phyloP scores from a whole-genome alignment of 2,329 filamentous ascomycete species.

The Xylaria sp. region DNA sequence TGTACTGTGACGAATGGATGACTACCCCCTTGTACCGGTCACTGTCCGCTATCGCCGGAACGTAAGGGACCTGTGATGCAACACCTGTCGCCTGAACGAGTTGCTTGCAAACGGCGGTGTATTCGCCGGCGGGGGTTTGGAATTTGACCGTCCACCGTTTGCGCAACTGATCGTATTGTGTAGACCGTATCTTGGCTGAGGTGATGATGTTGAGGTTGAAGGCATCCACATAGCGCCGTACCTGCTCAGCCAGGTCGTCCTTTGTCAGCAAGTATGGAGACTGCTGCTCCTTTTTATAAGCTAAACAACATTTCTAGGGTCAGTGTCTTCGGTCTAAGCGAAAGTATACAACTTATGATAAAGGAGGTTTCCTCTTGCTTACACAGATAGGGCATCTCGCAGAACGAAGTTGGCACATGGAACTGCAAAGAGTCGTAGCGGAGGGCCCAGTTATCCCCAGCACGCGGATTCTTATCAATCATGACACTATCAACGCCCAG shows the following conservation, averaged over 20 bases:
- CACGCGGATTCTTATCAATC: conserved; percentile 38
- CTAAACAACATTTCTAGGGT: conserved; percentile 1
- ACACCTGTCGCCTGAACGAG: conserved; percentile 34
- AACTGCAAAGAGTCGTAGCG: conserved; percentile 45
- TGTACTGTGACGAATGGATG: conserved; percentile 32
- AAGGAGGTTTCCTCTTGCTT: conserved; percentile 5
- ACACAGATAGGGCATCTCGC: conserved; percentile 41
- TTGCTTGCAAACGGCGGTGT: conserved; percentile 23
- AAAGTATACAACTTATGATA: background rate
- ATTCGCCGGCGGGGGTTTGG: conserved; percentile 4
- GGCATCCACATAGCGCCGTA: conserved; percentile 31
- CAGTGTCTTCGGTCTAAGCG: background rate
- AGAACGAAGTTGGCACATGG: conserved; percentile 42
- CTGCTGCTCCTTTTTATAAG: conserved; percentile 22
- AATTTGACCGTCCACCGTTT: conserved; percentile 35
- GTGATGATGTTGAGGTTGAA: conserved; percentile 41
- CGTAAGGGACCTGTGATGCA: conserved; percentile 27
- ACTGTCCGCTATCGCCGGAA: conserved; percentile 27
- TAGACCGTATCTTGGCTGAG: conserved; percentile 31
- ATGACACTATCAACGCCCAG: conserved; percentile 41
- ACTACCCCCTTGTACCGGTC: conserved; percentile 30
- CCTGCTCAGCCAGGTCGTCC: conserved; percentile 31
- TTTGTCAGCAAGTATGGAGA: conserved; percentile 24
- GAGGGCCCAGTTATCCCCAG: conserved; percentile 44
- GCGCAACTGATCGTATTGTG: conserved; percentile 25